phyloP scores from a whole-genome alignment of 495 filamentous ascomycete species.

The Cryomyces minteri region DNA sequence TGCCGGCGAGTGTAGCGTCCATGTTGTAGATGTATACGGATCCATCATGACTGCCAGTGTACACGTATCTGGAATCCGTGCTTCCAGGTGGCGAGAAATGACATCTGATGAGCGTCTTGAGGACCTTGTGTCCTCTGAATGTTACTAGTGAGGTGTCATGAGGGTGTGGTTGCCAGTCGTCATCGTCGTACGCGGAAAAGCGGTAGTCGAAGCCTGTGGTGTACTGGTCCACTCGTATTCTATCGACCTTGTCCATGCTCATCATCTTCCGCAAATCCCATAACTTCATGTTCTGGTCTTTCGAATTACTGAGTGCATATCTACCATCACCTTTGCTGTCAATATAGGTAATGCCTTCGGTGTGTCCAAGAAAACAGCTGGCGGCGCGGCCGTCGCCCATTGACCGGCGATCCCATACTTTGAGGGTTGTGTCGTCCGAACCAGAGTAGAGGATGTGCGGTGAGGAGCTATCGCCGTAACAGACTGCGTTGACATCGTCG shows the following conservation, averaged over 20 bases:
- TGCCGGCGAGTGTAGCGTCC: conserved; percentile 71
- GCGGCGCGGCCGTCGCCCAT: conserved; percentile 78
- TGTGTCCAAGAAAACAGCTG: conserved; percentile 85
- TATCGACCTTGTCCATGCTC: conserved; percentile 43
- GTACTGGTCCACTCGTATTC: conserved; percentile 31
- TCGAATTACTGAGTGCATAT: conserved; percentile 85
- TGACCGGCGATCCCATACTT: conserved; percentile 89
- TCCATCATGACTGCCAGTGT: conserved; percentile 75
- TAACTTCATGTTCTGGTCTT: conserved; percentile 94
- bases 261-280: conserved; percentile 87
- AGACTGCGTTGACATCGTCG: conserved; percentile 92
- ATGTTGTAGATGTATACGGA: conserved; percentile 84
- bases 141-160: conserved; percentile 87
- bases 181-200: conserved; percentile 46
- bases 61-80: conserved; percentile 84
- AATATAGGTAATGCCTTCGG: conserved; percentile 85
- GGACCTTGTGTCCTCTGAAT: conserved; percentile 73
- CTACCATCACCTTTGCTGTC: conserved; percentile 93
- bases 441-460: conserved; percentile 95
- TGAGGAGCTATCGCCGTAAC: conserved; percentile 74
- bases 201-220: conserved; percentile 77
- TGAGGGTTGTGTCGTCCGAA: conserved; percentile 83
- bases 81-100: conserved; percentile 86
- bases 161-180: conserved; percentile 54
- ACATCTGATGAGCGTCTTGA: conserved; percentile 81